Percentiles rank a stretch among this genome's conserved stretches.
phyloP scores from a whole-genome alignment of 176 grass and related monocot species.

The Oryza meyeriana region DNA sequence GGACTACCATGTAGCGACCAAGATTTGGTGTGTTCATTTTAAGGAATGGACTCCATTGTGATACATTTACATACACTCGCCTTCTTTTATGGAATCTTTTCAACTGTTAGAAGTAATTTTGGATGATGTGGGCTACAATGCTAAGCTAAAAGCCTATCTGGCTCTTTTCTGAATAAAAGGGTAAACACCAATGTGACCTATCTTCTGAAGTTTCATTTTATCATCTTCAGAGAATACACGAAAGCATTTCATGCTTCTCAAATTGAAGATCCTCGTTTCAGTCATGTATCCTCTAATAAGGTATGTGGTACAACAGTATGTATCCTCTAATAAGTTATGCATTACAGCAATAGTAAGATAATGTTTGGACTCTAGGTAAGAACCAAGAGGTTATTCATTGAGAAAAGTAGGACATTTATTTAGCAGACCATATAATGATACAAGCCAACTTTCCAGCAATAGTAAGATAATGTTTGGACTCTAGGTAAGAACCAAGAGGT shows the following conservation, averaged over 20 bases:
- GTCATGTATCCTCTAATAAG: constrained; percentile 80
- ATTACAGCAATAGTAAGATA: background rate
- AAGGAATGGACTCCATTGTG: background rate
- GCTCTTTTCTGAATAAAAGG: background rate
- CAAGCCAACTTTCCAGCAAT: background rate
- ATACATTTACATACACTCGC: background rate
- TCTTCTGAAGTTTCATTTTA: constrained; percentile 11
- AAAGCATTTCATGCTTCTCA: constrained; percentile 36
- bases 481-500: background rate
- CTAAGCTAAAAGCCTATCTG: background rate
- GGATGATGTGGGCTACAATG: background rate
- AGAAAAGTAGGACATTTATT: background rate
- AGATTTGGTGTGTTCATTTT: background rate
- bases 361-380: background rate
- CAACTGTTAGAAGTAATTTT: background rate
- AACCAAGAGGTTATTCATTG: background rate
- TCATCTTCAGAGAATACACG: constrained; percentile 50
- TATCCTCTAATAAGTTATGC: constrained; percentile 66
- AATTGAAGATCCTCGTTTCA: constrained; percentile 42
- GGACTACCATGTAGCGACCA: background rate
- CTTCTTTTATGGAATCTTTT: background rate
- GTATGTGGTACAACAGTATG: constrained; percentile 24
- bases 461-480: background rate
- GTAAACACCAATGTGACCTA: background rate
- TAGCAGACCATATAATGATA: background rate